Base-by-base conservation (phyloP, 139 green algal species). In the Gonium pectorale region DNA sequence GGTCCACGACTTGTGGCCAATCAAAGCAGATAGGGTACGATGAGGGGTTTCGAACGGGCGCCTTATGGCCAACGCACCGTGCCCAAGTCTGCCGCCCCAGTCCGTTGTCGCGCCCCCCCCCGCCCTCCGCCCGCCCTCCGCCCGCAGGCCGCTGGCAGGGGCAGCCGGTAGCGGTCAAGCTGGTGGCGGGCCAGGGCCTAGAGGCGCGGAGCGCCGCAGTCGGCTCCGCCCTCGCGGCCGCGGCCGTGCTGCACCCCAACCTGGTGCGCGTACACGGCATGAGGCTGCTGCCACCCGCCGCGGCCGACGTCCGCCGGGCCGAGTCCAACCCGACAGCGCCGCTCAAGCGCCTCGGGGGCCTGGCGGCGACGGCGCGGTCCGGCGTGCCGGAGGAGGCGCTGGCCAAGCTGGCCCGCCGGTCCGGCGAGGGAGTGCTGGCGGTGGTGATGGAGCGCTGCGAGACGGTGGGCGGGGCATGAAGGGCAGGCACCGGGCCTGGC, bases 351-450 rank as follows among this genome's bases (percentile, higher is more conserved):
- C n/a, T n/a, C n/a, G n/a, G n/a, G n/a, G 64, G 35, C 17, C 24
- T 19, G 29, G 59, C 40, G 6, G 60, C 41, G 11, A 22, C 43
- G n/a, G 59, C 41, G 59, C 26, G 29, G 29, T 40, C 24, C 21
- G 60, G 22, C n/a, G 74, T 38, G 56, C 37, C n/a, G 27, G 56
- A 8, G 38, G 54, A 31, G 37, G 74, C 75, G 41, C 27, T 72
- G 75, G 40, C 59, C n/a, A n/a, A n/a, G n/a, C 52, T 60, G 56
- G 22, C 27, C 41, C 43, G 62, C 56, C 27, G 9, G 41, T 29
- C 59, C 5, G 75, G 75, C 24, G 75, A 83, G 41, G 75, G 75
- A 15, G 75, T 72, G 41, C 75, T 83, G 41, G 75, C 29, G 75
- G 56, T 83, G 31, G 7, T 83, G 3, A 72, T 83, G 75, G 75